Evolutionary conservation across 495 filamentous ascomycete genomes (phyloP), one percentile per base, ranked within the genome.

Genomic region (Rhizodiscina lignyota): DNA sequence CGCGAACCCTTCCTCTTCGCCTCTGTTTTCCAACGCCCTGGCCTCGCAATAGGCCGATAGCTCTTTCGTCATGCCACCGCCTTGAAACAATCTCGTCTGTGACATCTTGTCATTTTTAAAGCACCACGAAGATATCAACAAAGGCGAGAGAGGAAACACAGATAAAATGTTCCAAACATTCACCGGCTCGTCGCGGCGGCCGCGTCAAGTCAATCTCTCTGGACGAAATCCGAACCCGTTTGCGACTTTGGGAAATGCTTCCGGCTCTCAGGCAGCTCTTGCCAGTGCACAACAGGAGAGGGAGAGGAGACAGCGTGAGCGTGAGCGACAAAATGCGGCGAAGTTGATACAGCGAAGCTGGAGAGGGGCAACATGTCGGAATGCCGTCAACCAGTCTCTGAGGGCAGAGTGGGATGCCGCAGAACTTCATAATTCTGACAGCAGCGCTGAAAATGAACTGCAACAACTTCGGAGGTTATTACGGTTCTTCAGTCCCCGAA

Each of bases 121-220:
- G n/a, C n/a, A n/a, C n/a, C n/a, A n/a, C n/a, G n/a, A n/a, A n/a
- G n/a, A n/a, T n/a, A n/a, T n/a, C n/a, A n/a, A n/a, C n/a, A n/a
- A n/a, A n/a, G n/a, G n/a, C n/a, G n/a, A n/a, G n/a, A n/a, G n/a
- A n/a, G n/a, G n/a, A n/a, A n/a, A n/a, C n/a, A n/a, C n/a, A n/a
- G n/a, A n/a, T n/a, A 45, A 37, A 37, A 96, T 96, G 87, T 92
- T 87, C 56, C 74, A 75, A 37, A 79, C 76, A 26, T 97, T 97
- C 58, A 87, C 80, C 19, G 89, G 89, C 38, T 81, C 54, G 60
- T 78, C 85, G 45, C 74, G 84, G 45, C 79, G 77, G 37, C 77
- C 75, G 34, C 78, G 89, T 35, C 82, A 93, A 52, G 83, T 97
- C 44, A 93, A 97, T 55, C 77, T 97, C 39, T 87, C 83, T 34